Conservation (phyloP, 1,139 yeast species). For the Tardiomyces blankii region DNA sequence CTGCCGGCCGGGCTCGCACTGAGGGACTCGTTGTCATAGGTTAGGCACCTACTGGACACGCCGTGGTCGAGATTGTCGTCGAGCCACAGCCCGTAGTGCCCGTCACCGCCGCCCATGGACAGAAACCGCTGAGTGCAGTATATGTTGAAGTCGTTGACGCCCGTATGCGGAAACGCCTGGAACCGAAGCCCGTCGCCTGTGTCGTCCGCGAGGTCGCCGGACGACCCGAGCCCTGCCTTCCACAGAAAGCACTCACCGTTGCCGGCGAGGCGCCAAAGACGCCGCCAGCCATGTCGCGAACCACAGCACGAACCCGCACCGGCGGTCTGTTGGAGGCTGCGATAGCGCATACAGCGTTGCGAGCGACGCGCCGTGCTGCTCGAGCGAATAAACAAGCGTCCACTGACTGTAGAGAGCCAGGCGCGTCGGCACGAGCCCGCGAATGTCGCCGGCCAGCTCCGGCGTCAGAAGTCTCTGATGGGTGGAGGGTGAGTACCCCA, state of each 20-base stretch:
- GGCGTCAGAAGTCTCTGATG: no score
- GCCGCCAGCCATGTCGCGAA: constrained; percentile 51
- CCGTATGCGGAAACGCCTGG: constrained; percentile 82
- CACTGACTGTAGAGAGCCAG: no score
- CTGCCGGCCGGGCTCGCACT: constrained; percentile 42
- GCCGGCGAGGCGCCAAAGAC: constrained; percentile 85
- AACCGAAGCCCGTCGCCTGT: constrained; percentile 31
- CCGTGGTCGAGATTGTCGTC: no score
- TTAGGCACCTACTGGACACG: constrained; percentile 62
- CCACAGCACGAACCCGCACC: constrained; percentile 58
- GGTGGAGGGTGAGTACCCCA: no score
- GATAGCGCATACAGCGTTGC: no score
- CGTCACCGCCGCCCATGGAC: no score
- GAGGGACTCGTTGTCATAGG: constrained; percentile 84
- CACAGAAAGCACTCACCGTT: constrained; percentile 93
- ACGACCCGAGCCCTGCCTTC: constrained; percentile 46
- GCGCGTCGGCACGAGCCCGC: no score
- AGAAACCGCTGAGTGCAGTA: no score
- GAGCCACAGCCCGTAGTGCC: no score
- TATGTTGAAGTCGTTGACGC: constrained; percentile 82
- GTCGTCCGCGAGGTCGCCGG: constrained; percentile 1
- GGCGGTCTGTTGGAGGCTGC: constrained; percentile 10
- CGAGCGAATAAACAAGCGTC: no score
- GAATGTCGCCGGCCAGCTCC: no score
- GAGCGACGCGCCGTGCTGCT: no score